Base-by-base conservation (phyloP, 768 basidiomycete genomes). In the Mycena venus region DNA sequence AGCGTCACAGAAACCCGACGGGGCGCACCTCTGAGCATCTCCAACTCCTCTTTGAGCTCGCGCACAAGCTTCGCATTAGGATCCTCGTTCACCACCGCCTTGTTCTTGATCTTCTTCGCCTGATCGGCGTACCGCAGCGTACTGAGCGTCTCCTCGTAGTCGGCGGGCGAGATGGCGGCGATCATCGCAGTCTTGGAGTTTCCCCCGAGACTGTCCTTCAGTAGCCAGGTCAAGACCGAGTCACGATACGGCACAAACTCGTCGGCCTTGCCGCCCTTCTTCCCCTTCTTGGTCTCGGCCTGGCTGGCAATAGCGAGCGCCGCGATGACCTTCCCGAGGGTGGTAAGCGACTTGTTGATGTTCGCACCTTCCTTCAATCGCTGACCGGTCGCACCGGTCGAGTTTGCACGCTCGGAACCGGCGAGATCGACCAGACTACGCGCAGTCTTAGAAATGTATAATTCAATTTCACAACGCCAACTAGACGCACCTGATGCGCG, bases 91-190 rank as follows among this genome's bases (percentile, higher is more conserved):
- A 99, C 95, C 71, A 99, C 92, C 19, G 98, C 98, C 87, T 99
- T 98, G 85, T 99, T 99, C 92, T 97, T 99, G 86, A 99, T 99
- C 93, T 98, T 98, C 93, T 99, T 99, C 38, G 98, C 97, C 82
- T 96, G 96, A 88, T 98, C 97, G 78, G 98, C 98, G 84, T 99
- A 99, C 7, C 98, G 94, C 71, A 99, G 87, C 2, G 98, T 99
- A 84, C 96, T 96, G 74, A 99, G 87, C 19, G 98, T 99, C 84
- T 99, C 98, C 77, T 99, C 98, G 80, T 99, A 99, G 85, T 99
- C 97, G 56, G 97, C 97, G n/a, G 97, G 97, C 55, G 96, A 93
- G 74, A 99, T 99, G 44, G 98, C 98, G 62, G 98, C 98, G 77
- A 99, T 99, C 98, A 99, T 99, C 6, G 98, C 97, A 5, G 98